Conservation (phyloP, 1,284 basidiomycete genomes). For the Neolentinus lepideus region DNA sequence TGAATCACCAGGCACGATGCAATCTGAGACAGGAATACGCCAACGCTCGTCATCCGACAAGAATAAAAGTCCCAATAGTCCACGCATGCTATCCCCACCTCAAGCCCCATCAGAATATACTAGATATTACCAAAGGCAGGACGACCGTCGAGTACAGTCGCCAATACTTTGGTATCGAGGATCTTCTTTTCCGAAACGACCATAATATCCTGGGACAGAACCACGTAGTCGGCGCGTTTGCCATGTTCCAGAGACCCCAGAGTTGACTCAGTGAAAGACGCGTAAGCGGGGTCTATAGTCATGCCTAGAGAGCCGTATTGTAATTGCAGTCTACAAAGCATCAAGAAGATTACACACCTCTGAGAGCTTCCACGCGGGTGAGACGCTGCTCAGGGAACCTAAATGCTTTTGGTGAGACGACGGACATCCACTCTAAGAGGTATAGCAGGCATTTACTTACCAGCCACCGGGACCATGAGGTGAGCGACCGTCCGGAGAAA, state of each 20-base stretch:
- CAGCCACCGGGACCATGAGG: conserved; percentile 82
- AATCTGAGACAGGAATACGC: background rate
- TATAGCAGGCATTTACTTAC: conserved; percentile 31
- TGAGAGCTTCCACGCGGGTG: conserved; percentile 63
- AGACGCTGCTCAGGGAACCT: conserved; percentile 82
- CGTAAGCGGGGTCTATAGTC: conserved; percentile 79
- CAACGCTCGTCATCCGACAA: background rate
- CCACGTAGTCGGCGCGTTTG: conserved; percentile 80
- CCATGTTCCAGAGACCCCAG: conserved; percentile 70
- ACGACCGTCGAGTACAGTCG: conserved; percentile 76
- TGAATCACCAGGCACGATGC: background rate
- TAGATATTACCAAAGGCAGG: conserved; percentile 51
- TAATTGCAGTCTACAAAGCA: background rate
- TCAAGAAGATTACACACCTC: conserved; percentile 33
- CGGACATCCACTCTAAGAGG: background rate
- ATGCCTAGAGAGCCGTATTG: conserved; percentile 33
- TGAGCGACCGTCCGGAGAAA: conserved; percentile 65
- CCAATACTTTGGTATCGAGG: conserved; percentile 62
- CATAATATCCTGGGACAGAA: conserved; percentile 82
- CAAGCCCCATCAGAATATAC: background rate
- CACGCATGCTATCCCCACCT: background rate
- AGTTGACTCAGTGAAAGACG: conserved; percentile 71
- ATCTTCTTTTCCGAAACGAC: conserved; percentile 52
- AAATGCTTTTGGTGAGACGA: background rate
- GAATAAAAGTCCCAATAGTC: background rate